Base-by-base conservation (phyloP, 2,329 filamentous ascomycete genomes). In the Sporothrix sp. region DNA sequence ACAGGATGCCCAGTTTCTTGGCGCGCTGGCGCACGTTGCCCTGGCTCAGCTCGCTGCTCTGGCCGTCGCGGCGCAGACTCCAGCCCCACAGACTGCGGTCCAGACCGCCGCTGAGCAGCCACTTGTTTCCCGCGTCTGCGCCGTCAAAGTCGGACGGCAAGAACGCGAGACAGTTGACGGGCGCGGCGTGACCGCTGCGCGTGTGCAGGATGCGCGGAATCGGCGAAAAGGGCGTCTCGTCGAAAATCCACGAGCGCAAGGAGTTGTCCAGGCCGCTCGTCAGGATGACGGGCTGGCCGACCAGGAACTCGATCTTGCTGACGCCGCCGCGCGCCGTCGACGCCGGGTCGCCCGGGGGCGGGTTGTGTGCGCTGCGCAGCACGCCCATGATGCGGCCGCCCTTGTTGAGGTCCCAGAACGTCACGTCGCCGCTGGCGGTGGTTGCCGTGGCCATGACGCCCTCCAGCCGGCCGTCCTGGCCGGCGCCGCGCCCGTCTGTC, bases 41-140 rank as follows among this genome's bases (percentile, higher is more conserved):
- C 64, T 98, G 94, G 39, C 89, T 96, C 33, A 98, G 71, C 66
- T 98, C 93, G 1, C 85, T 81, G 64, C 88, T 95, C 67, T 98
- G 94, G 1, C 89, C 90, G 64, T 98, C 93, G 48, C 87, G 85
- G 38, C 93, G 85, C 64, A 98, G 71, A 74, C 90, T 97, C 81
- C 94, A 95, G 1, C 87, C 91, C 91, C 93, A 97, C 2, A 98
- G 73, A 66, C 89, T 96, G 57, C 89, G 80, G 62, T 98, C 94
- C 60, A 82, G 79, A 53, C 89, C 90, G 58, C 87, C 87, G 61
- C 89, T 96, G 50, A 98, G 73, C 7, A 97, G 72, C 91, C 91
- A 97, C 68, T 97, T 97, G 52, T 91, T 93, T 40, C 82, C 82
- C 38, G 83, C 82, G 58, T 96, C 91, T 7, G 88, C 81, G 14